These are phyloP conservation scores for Globisporangium spinosum DNA, from an alignment of 352 stramenopile species.

Conservation along the genomic window DNA sequence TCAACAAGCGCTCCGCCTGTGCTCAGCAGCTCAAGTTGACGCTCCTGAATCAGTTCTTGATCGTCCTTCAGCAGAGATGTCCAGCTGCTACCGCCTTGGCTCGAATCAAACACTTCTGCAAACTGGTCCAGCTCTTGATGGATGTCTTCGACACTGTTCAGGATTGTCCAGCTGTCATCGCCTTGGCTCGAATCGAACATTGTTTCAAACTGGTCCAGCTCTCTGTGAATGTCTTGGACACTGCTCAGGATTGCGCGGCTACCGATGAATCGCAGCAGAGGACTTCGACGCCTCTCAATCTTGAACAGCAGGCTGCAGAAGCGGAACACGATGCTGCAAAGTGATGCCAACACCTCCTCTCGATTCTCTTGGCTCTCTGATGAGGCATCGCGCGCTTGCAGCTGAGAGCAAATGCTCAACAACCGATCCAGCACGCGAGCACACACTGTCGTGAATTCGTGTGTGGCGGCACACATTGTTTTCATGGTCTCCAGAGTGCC, in stretches of 20 bases:
- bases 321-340: neutral
- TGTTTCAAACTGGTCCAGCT: neutral
- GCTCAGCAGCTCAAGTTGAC: too few relatives aligned
- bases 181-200: neutral
- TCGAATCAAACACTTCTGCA: neutral
- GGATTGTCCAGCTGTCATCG: neutral
- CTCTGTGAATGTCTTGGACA: neutral
- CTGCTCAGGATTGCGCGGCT: neutral
- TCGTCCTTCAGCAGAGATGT: neutral
- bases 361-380: neutral
- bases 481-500: neutral
- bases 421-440: neutral
- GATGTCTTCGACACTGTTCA: neutral
- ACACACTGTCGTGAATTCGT: neutral
- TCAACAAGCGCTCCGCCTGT: too few relatives aligned
- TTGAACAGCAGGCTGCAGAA: neutral
- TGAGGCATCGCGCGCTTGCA: neutral
- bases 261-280: neutral
- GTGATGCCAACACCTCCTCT: neutral
- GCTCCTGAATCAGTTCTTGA: too few relatives aligned
- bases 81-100: neutral
- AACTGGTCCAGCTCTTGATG: neutral
- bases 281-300: neutral
- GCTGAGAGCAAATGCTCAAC: neutral
- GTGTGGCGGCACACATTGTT: neutral